Evolutionary conservation across 306 rosid species (phyloP).

Genomic region (Cucurbita argyrosperma): DNA sequence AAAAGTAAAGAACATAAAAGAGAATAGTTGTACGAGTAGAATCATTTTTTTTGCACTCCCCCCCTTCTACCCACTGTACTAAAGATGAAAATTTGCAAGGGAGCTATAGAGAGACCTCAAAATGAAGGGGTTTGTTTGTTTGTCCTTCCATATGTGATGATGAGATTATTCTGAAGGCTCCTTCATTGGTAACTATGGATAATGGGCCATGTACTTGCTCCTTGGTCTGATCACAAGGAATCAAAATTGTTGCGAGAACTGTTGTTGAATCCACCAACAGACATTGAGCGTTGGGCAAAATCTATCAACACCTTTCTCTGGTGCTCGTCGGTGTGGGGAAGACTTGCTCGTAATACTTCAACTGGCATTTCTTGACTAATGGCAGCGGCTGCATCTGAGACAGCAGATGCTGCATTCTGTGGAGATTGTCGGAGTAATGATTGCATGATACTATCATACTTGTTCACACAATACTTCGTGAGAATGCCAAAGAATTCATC

Average conservation of each 20-base stretch:
- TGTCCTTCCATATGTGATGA: conserved; percentile 8
- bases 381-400: conserved; percentile 55
- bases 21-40: not conserved
- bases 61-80: not conserved
- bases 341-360: conserved; percentile 84
- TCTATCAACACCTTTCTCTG: conserved; percentile 58
- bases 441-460: conserved; percentile 64
- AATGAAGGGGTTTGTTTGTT: conserved; percentile 7
- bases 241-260: conserved; percentile 36
- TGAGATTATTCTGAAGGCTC: conserved; percentile 7
- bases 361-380: conserved; percentile 87
- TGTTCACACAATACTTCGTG: conserved; percentile 65
- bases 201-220: conserved; percentile 1
- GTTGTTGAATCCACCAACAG: conserved; percentile 42
- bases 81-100: not conserved
- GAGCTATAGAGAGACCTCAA: conserved; percentile 1
- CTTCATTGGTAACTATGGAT: conserved; percentile 6
- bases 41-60: not conserved
- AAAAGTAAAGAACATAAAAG: not conserved
- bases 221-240: conserved; percentile 27
- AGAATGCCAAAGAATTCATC: conserved; percentile 67
- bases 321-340: conserved; percentile 78
- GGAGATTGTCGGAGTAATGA: conserved; percentile 39
- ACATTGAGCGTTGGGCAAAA: conserved; percentile 77
- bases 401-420: conserved; percentile 31